These are phyloP conservation scores for Dryadomyces quercivorus DNA, from an alignment of 2,329 filamentous ascomycete species.

Conservation along the genomic window DNA sequence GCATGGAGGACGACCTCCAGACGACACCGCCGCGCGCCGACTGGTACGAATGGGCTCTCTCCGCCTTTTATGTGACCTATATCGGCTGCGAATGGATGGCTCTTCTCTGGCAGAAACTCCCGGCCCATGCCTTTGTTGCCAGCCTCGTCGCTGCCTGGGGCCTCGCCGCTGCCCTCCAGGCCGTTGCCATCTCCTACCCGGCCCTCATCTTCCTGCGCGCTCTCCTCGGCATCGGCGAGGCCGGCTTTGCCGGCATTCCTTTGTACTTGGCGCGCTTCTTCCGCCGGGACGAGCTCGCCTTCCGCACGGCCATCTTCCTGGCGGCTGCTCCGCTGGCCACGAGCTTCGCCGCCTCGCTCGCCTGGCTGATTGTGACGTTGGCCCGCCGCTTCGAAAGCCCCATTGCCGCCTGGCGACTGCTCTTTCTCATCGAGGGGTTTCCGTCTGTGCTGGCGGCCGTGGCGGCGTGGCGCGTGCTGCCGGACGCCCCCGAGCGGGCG, in stretches of 20 bases:
- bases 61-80: constrained; percentile 51
- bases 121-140: constrained; percentile 47
- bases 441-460: constrained; percentile 66
- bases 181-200: constrained; percentile 50
- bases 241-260: constrained; percentile 52
- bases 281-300: constrained; percentile 60
- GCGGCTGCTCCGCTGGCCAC: constrained; percentile 75
- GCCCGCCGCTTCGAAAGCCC: constrained; percentile 33
- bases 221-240: constrained; percentile 50
- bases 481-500: constrained; percentile 60
- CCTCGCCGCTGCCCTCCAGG: constrained; percentile 62
- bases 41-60: constrained; percentile 50
- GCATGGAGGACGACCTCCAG: constrained; percentile 50
- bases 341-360: constrained; percentile 67
- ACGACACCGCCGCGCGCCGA: constrained; percentile 28
- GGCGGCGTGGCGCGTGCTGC: constrained; percentile 62
- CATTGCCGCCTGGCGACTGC: constrained; percentile 72
- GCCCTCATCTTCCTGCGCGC: constrained; percentile 42
- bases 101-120: constrained; percentile 46
- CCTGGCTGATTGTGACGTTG: constrained; percentile 64
- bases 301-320: constrained; percentile 76
- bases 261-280: constrained; percentile 56
- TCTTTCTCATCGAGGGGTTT: constrained; percentile 78
- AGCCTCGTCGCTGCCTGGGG: constrained; percentile 68
- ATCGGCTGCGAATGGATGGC: constrained; percentile 55